Evolutionary conservation across 768 basidiomycete species (phyloP), one percentile per base, ranked within the genome.

Genomic region (Mycena rosella): DNA sequence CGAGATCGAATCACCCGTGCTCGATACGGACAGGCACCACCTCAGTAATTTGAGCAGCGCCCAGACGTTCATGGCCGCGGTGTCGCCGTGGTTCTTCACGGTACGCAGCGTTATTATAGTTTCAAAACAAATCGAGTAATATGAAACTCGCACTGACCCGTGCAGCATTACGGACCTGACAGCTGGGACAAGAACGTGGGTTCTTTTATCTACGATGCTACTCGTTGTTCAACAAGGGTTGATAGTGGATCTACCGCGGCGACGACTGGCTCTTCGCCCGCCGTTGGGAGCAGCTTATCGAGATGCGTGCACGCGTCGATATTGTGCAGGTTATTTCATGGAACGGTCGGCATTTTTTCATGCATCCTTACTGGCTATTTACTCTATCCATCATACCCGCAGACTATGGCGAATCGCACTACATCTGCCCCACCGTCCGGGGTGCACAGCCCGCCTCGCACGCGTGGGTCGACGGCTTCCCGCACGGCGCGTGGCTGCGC

Each of bases 51-150:
- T 74, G 45, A 24, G 24, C 1, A 49, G 65, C 18, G 63, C 68
- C 20, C 65, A 65, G 42, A 70, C 73, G 2, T 72, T 70, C 70
- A 75, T 75, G 73, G 70, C 74, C 2, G 77, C 80, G 1, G 84
- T 88, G 32, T 85, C 85, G 8, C 87, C 87, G 15, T 84, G 84
- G 82, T 89, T 88, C 81, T 89, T 85, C 79, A 87, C 86, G 29
- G 76, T 75, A 30, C 26, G 63, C 15, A 24, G 18, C 22, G 14
- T 8, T 14, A 18, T 48, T n/a, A n/a, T n/a, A n/a, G n/a, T n/a
- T n/a, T n/a, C n/a, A n/a, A 15, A 38, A 9, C 55, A n/a, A 29
- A 40, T 26, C 6, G 29, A 29, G 30, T 20, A 0, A 24, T 14
- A 22, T 45, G 27, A 24, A 17, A 13, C 18, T 44, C 38, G 24